Base-by-base conservation (phyloP, 257 asterid species). In the Datura wrightii region DNA sequence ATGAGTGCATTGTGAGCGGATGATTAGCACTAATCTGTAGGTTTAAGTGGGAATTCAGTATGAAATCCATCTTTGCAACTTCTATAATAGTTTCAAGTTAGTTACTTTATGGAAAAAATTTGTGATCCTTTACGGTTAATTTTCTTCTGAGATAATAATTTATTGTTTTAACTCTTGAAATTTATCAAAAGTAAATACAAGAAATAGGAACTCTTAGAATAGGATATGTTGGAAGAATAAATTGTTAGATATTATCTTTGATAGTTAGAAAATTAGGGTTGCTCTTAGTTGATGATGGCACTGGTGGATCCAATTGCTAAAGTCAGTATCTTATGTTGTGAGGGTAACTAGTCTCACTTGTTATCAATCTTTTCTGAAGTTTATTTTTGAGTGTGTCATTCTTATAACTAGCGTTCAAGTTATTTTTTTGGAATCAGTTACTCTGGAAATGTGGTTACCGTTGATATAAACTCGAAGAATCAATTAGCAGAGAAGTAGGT, bases 1-100 rank as follows among this genome's bases (percentile, higher is more conserved):
- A 48, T 74, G 60, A 52, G 63, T 78, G 63, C 34, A 78, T 52
- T 78, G 82, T 78, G 82, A 52, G 48, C 13, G 48, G 44, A 78
- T 14, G 82, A 52, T 78, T 78, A 78, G 59, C 48, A 34, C 16
- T 78, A 34, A 53, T 13, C 82, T 52, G 63, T 52, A 50, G 63
- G 82, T 52, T 52, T 50, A 24, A 34, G 82, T 50, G 82, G 46
- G 44, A 78, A 78, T 52, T 18, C 14, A 14, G 62, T 78, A 34
- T 31, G 46, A 52, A 56, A 34, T 78, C 63, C 58, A 36, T 31
- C 44, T 52, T 52, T 15, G 34, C 4, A 52, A 31, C 63, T 52
- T 78, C 31, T 52, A 37, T 52, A 31, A 48, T 19, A 46, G 80
- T 8, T 72, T 71, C n/a, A 44, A 46, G 44, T 48, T 74, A 6